Percentiles rank a stretch among this genome's conserved stretches.
Conservation (phyloP, 148 eudicot genomes). For the Rhododendron kiyosumense region DNA sequence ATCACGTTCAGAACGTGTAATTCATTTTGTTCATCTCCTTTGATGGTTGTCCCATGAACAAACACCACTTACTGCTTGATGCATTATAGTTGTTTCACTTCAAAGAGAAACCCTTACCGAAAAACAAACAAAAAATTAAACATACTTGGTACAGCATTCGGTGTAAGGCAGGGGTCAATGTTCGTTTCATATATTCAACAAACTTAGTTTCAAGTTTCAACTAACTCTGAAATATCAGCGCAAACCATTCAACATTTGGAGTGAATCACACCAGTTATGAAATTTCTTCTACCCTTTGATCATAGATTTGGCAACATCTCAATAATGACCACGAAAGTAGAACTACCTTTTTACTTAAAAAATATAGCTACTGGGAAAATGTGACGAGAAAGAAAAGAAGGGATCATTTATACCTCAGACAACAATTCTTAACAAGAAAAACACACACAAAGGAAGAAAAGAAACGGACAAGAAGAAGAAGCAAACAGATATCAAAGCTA, state of each 20-base stretch:
- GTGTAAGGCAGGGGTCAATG: neutral
- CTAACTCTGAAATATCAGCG: neutral
- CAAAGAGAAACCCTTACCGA: neutral
- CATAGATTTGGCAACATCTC: neutral
- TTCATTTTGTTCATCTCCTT: constrained; percentile 3
- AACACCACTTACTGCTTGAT: neutral
- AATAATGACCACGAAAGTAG: neutral
- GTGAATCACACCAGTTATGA: neutral
- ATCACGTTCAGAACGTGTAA: neutral
- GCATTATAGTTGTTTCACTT: neutral
- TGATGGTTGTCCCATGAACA: neutral
- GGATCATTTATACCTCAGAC: neutral
- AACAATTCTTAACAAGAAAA: neutral
- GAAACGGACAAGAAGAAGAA: neutral
- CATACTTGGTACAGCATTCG: neutral
- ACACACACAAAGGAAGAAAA: neutral
- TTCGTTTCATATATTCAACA: neutral
- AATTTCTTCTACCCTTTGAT: neutral
- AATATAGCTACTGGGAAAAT: neutral
- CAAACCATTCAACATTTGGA: neutral
- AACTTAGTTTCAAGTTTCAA: neutral
- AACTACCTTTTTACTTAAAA: too few species aligned
- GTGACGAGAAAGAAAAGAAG: neutral
- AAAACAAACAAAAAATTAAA: neutral
- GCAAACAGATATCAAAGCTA: neutral